phyloP scores from a whole-genome alignment of 441 rosid genomes.

The Pelargonium myrrhifolium region DNA sequence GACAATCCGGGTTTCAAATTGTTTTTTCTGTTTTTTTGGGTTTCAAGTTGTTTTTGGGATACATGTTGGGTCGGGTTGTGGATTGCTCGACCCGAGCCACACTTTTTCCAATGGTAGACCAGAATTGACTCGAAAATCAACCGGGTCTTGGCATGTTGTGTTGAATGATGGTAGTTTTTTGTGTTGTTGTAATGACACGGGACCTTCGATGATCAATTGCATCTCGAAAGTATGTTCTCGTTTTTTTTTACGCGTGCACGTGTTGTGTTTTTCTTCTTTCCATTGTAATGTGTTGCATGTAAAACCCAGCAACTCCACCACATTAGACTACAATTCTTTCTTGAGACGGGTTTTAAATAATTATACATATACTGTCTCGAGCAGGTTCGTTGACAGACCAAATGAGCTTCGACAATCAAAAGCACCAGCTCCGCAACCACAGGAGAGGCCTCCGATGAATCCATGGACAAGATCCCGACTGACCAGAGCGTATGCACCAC shows the following conservation, averaged over 20 bases:
- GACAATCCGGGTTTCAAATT: too few relatives aligned
- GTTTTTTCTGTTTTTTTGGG: too few relatives aligned
- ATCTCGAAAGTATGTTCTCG: not conserved
- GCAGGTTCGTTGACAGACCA: constrained; percentile 28
- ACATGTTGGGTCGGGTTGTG: not conserved
- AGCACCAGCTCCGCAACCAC: constrained; percentile 10
- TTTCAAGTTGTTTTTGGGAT: too few relatives aligned
- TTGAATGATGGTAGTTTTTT: too few relatives aligned
- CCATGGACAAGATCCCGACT: not conserved
- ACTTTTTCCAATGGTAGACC: too few relatives aligned
- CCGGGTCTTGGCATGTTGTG: too few relatives aligned
- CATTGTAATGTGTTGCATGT: not conserved
- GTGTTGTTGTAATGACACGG: too few relatives aligned
- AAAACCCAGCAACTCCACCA: not conserved
- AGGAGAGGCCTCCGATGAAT: constrained; percentile 43
- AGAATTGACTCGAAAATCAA: too few relatives aligned
- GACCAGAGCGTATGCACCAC: constrained; percentile 46
- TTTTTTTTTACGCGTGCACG: too few relatives aligned
- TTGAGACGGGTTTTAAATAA: not conserved
- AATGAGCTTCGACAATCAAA: not conserved
- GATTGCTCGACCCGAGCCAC: too few relatives aligned
- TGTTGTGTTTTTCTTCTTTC: not conserved
- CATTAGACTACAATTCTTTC: not conserved
- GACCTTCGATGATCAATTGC: not conserved
- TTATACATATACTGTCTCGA: not conserved